Evolutionary conservation across 495 filamentous ascomycete species (phyloP).

Genomic region (Podospora australis): DNA sequence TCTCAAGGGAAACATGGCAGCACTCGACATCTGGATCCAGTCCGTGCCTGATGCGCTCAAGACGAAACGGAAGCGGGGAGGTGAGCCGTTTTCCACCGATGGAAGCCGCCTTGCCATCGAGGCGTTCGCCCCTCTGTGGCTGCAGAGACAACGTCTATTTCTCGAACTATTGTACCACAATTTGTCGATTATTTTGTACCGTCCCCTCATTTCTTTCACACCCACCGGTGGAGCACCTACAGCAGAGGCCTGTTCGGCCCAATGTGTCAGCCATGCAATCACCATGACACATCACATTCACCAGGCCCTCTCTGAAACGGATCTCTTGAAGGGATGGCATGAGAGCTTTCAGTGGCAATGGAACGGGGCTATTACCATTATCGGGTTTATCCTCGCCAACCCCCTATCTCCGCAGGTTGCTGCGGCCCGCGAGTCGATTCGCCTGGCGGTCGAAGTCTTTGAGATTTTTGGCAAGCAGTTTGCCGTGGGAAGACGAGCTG

Average conservation of each 20-base stretch:
- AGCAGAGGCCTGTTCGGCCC: conserved; percentile 28
- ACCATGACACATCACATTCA: conserved; percentile 44
- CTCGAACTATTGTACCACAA: conserved; percentile 49
- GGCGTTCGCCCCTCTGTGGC: conserved; percentile 32
- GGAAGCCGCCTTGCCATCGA: conserved; percentile 31
- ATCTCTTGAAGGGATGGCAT: conserved; percentile 43
- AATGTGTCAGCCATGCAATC: conserved; percentile 43
- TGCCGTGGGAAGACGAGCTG: conserved; percentile 37
- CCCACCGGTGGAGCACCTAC: not conserved
- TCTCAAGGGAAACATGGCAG: conserved; percentile 20
- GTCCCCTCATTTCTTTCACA: conserved; percentile 41
- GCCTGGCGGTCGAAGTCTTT: conserved; percentile 36
- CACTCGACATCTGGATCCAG: conserved; percentile 31
- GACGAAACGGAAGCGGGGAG: conserved; percentile 26
- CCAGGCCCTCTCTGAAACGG: conserved; percentile 40
- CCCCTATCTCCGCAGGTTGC: conserved; percentile 24
- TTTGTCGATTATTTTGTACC: conserved; percentile 36
- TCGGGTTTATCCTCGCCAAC: conserved; percentile 44
- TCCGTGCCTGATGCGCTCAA: conserved; percentile 37
- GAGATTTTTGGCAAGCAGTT: conserved; percentile 42
- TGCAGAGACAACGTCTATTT: conserved; percentile 45
- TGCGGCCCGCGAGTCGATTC: conserved; percentile 32
- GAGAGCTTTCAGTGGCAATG: conserved; percentile 48
- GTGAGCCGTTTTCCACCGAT: conserved; percentile 40
- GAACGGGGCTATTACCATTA: conserved; percentile 44